Conservation (phyloP, 2,329 filamentous ascomycete genomes). For the Xylaria arbuscula region DNA sequence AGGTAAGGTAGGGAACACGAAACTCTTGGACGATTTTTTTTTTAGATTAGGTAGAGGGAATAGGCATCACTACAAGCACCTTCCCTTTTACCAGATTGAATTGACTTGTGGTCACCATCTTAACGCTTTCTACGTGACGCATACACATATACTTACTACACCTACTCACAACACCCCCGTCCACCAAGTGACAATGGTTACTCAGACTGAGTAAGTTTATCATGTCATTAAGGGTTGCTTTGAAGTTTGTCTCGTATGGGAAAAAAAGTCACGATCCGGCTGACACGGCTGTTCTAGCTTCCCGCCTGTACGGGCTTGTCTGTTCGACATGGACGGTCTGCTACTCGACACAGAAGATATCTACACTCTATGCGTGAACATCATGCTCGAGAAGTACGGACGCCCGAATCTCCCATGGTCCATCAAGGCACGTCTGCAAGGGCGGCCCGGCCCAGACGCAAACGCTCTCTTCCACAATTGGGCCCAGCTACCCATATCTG, state of each 20-base stretch:
- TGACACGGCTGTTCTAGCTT: conserved; percentile 62
- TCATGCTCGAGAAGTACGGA: conserved; percentile 79
- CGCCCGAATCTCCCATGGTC: conserved; percentile 86
- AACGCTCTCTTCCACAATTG: conserved; percentile 74
- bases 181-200: conserved; percentile 52
- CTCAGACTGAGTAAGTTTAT: conserved; percentile 36
- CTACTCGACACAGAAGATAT: conserved; percentile 92
- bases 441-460: conserved; percentile 65
- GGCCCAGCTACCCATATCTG: conserved; percentile 83
- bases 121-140: not conserved
- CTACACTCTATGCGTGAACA: conserved; percentile 87
- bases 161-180: not conserved
- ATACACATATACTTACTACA: conserved; percentile 1
- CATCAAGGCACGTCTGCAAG: conserved; percentile 87
- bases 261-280: conserved; percentile 32
- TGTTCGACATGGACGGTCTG: conserved; percentile 99
- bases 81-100: not conserved
- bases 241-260: not conserved
- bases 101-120: not conserved
- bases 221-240: not conserved
- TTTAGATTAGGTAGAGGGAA: not conserved
- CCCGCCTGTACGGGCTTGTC: conserved; percentile 85
- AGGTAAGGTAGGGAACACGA: not conserved
- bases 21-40: not conserved
- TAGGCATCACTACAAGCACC: not conserved